These are phyloP conservation scores for Beauveria bassiana DNA, from an alignment of 2,329 filamentous ascomycete species.

Conservation along the genomic window DNA sequence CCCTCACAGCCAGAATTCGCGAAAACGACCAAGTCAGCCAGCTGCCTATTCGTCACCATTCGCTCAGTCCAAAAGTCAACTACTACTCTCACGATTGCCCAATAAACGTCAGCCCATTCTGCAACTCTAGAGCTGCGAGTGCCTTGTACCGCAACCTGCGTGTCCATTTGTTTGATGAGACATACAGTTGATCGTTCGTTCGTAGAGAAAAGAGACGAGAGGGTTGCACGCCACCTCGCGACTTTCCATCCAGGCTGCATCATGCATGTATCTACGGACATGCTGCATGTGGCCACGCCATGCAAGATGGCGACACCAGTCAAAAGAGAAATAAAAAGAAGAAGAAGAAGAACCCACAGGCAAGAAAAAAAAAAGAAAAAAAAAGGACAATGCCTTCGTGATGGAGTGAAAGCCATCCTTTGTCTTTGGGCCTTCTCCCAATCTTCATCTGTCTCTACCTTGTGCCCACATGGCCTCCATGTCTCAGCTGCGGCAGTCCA, in stretches of 20 bases:
- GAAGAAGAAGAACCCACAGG: background rate
- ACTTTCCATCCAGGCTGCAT: background rate
- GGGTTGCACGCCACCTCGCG: background rate
- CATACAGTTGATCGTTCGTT: background rate
- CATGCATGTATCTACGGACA: background rate
- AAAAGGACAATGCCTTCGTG: background rate
- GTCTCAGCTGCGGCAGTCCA: background rate
- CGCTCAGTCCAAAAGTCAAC: background rate
- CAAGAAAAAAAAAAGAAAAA: background rate
- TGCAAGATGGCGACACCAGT: background rate
- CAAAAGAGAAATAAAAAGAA: background rate
- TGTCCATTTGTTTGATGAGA: background rate
- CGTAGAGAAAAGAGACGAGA: slow-evolving; percentile 3
- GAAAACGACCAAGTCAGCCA: too few relatives aligned
- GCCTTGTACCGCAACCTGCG: background rate
- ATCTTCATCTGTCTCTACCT: background rate
- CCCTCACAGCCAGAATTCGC: too few relatives aligned
- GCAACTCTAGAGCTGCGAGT: background rate
- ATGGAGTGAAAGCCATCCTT: background rate
- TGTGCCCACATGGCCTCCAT: slow-evolving; percentile 2
- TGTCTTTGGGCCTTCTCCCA: background rate
- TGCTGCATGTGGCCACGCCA: background rate
- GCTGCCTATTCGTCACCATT: background rate
- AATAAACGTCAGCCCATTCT: background rate
- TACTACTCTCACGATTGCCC: background rate